Evolutionary conservation across 2,329 filamentous ascomycete genomes (phyloP).

Genomic region (Colletotrichum karsti): DNA sequence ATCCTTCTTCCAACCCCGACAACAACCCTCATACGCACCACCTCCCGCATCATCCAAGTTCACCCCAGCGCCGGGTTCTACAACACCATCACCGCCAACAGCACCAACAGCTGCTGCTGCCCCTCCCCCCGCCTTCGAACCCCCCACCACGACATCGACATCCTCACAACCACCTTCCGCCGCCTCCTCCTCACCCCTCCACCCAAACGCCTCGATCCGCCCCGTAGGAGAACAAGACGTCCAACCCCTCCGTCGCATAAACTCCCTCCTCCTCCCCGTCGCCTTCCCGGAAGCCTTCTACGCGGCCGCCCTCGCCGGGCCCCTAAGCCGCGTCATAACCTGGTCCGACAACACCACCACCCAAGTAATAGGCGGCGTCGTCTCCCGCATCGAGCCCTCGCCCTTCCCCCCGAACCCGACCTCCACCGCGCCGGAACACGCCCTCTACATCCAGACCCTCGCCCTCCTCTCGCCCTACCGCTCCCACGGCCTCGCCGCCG

Average conservation of each 20-base stretch:
- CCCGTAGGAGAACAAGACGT: constrained; percentile 60
- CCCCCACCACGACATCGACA: constrained; percentile 44
- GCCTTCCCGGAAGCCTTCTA: constrained; percentile 73
- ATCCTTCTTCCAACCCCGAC: constrained; percentile 66
- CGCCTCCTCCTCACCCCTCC: constrained; percentile 41
- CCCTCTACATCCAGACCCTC: constrained; percentile 72
- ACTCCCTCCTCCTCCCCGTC: constrained; percentile 70
- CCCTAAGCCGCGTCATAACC: constrained; percentile 68
- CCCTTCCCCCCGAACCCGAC: constrained; percentile 36
- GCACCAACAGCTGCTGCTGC: constrained; percentile 32
- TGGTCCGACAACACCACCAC: constrained; percentile 55
- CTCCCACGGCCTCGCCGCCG: constrained; percentile 64
- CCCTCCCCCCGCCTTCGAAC: constrained; percentile 36
- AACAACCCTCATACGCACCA: constrained; percentile 51
- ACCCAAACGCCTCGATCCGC: constrained; percentile 61
- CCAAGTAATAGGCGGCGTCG: constrained; percentile 66
- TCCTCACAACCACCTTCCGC: constrained; percentile 35
- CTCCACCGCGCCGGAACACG: constrained; percentile 44
- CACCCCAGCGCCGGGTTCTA: constrained; percentile 36
- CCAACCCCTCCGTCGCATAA: constrained; percentile 69
- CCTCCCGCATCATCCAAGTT: constrained; percentile 45
- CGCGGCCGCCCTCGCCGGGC: constrained; percentile 57
- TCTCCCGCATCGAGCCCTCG: constrained; percentile 68
- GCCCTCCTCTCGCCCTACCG: constrained; percentile 71
- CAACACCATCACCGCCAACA: constrained; percentile 38